A percentile compares a stretch with the other conserved stretches of the same genome.
phyloP scores from a whole-genome alignment of 208 protist species.

The Trypanosoma melophagium region DNA sequence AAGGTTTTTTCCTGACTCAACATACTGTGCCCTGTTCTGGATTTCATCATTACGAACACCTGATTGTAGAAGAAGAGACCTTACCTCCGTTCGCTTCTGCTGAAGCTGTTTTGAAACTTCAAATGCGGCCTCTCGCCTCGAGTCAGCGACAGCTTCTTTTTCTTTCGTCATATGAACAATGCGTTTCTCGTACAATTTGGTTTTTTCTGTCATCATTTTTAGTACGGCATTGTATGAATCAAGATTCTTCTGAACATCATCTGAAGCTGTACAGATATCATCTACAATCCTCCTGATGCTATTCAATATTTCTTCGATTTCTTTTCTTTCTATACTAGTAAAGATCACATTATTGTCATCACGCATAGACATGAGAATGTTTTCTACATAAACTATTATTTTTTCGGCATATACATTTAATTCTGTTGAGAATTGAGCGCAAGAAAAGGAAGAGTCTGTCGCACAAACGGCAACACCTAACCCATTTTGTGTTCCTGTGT shows the following conservation, averaged over 20 bases:
- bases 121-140: slow-evolving; percentile 1
- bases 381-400: slow-evolving; percentile 3
- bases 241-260: slow-evolving; percentile 4
- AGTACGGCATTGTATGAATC: neutral
- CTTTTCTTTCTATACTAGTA: neutral
- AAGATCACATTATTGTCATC: slow-evolving; percentile 6
- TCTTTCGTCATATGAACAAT: slow-evolving; percentile 8
- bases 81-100: slow-evolving; percentile 10
- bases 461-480: neutral
- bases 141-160: slow-evolving; percentile 1
- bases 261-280: neutral
- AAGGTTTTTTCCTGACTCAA: neutral
- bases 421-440: slow-evolving; percentile 2
- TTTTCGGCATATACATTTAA: slow-evolving; percentile 2
- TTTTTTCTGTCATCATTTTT: slow-evolving; percentile 3
- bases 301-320: neutral
- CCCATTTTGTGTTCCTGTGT: neutral
- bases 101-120: slow-evolving; percentile 7
- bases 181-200: neutral
- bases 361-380: neutral
- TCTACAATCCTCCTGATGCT: neutral
- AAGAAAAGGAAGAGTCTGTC: neutral
- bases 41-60: neutral
- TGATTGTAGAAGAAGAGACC: slow-evolving; percentile 15
- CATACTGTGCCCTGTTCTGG: neutral